Base-by-base conservation (phyloP, 2,329 filamentous ascomycete genomes). In the Dactylellina drechsleri region DNA sequence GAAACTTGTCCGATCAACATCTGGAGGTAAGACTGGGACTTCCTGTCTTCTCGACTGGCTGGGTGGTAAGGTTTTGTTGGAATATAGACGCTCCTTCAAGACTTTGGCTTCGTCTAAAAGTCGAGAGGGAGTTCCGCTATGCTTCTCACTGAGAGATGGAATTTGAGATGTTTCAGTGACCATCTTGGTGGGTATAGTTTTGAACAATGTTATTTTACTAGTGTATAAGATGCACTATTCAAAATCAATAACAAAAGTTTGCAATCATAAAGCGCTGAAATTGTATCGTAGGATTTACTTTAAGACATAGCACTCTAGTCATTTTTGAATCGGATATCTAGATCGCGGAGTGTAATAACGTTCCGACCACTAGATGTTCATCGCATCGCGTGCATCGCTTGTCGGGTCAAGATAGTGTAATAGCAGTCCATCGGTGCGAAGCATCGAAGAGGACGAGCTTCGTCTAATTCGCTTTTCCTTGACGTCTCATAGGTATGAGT, bases 101-200 rank as follows among this genome's bases (percentile, higher is more conserved):
- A 78, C 76, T 3, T 79, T 77, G 6, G 82, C 82, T 71, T 83
- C 83, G 23, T 82, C 80, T 12, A 83, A 79, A 1, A 83, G 79
- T 60, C 78, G 82, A 0, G 76, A 60, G 0, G 83, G 82, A 53
- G 83, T 83, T 15, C 83, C 82, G 10, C 82, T 83, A 76, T 84
- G 81, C 16, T 80, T 80, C 54, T 82, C 80, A 2, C 66, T 52
- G 41, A 72, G 45, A 20, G 54, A 65, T 8, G 67, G 67, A 20
- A 72, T 72, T 36, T 52, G 60, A 6, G 52, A 58, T 16, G 50
- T 56, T 20, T 47, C 23, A 20, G 52, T 58, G 20, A 49, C 59
- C 53, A 65, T 65, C 57, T 23, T 72, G 67, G 20, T n/a, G n/a
- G 40, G n/a, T 43, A 43, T n/a, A 43, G n/a, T 43, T n/a, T 12